Evolutionary conservation across 768 basidiomycete genomes (phyloP), one percentile per base, ranked within the genome.

Genomic region (Butyriboletus loyo): DNA sequence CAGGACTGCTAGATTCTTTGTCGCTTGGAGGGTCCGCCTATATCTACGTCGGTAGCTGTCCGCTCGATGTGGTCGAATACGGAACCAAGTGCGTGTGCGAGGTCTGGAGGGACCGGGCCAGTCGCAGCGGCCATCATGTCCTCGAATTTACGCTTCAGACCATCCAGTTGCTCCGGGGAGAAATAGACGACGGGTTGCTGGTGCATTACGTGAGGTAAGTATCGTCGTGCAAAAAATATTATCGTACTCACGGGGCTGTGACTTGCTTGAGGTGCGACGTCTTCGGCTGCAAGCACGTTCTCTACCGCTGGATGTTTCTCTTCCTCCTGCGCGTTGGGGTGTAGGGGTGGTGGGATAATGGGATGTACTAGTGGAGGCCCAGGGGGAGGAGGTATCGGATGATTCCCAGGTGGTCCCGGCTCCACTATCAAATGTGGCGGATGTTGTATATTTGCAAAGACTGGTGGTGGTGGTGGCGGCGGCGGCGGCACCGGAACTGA

Each of bases 41-140:
- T 36, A 42, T 69, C 67, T 31, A 66, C 37, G 6, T 69, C 68
- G 9, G 56, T 56, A 25, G 53, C 58, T 21, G 69, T 67, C 46
- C 63, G 65, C 39, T 69, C 68, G 49, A 69, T 69, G 30, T 69
- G 68, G 43, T 71, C 65, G 25, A 69, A 71, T 14, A 69, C 69
- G 13, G 69, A 60, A 10, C 67, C 69, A 10, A 69, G 57, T 4
- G 61, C 63, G n/a, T 63, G 67, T 10, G 68, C 68, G 19, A 71
- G 59, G 0, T 69, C 63, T 7, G 67, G 68, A 15, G 66, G 37
- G 4, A 71, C 65, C 1, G 68, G 67, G 1, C 68, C 69, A 36
- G 58, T 63, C 19, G 68, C 68, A 9, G 61, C 66, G 7, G 21
- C 36, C 63, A 69, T 69, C 65, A 69, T 66, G 22, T 63, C 54